phyloP scores from a whole-genome alignment of 2,329 filamentous ascomycete species.

The Sclerotinia nivalis region DNA sequence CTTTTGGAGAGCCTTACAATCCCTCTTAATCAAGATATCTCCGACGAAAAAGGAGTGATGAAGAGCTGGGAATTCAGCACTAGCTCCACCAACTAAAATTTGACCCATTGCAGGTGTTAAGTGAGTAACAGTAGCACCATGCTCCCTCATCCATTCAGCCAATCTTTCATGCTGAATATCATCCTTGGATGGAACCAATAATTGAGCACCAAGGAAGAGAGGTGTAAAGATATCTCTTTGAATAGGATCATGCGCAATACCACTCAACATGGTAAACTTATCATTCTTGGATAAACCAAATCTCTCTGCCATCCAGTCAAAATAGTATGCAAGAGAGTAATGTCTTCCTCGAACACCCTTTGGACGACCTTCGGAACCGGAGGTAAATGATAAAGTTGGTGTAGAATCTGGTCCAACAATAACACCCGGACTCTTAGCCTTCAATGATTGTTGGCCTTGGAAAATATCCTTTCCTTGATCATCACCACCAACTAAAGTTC shows the following conservation, averaged over 20 bases:
- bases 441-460: constrained; percentile 51
- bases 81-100: constrained; percentile 84
- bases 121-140: constrained; percentile 77
- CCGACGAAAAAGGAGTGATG: constrained; percentile 86
- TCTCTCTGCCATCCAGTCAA: constrained; percentile 86
- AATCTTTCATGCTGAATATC: constrained; percentile 85
- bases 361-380: constrained; percentile 73
- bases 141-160: constrained; percentile 82
- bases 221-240: constrained; percentile 84
- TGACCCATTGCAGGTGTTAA: constrained; percentile 96
- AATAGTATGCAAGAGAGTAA: constrained; percentile 83
- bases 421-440: constrained; percentile 63
- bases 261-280: constrained; percentile 79
- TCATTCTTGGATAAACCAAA: constrained; percentile 74
- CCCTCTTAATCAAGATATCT: constrained; percentile 81
- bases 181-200: constrained; percentile 77
- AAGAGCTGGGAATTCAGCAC: constrained; percentile 73
- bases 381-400: constrained; percentile 74
- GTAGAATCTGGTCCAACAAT: constrained; percentile 83
- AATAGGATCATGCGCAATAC: constrained; percentile 77
- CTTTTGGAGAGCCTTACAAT: constrained; percentile 74
- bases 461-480: constrained; percentile 69
- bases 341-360: constrained; percentile 89
- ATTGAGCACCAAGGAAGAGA: constrained; percentile 77
- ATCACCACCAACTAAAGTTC: constrained; percentile 68